Base-by-base conservation (phyloP, 352 stramenopile species). In the Globisporangium spinosum region DNA sequence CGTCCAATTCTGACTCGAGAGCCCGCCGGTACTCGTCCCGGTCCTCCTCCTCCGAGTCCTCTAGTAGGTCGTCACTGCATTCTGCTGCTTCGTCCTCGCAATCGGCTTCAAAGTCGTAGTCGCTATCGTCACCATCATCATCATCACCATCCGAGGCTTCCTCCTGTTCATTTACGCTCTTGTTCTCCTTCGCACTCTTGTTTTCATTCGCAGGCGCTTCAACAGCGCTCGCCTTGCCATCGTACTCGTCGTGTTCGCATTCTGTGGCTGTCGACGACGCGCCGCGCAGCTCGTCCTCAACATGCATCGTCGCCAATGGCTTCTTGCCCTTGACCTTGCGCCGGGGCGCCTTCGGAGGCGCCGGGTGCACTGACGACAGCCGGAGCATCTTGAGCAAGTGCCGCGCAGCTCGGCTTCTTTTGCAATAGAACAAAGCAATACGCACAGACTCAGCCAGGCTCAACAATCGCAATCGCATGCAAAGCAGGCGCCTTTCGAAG, bases 1-100 rank as follows among this genome's bases (percentile, higher is more conserved):
- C 75, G 38, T 80, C 75, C 9, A 77, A 43, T 43, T 78, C 71
- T n/a, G 62, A n/a, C 23, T 78, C 65, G 8, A 69, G 40, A 13
- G 56, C n/a, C 0, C 32, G 64, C 1, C 47, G 56, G 43, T 68
- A 53, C 47, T 74, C 53, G 32, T 64, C 67, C 15, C 64, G 12
- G 23, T 77, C 69, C 35, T 71, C 74, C 23, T 74, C 65, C 6
- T 68, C 68, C 1, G 67, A 59, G 65, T 58, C 38, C 10, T n/a
- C 27, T 13, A 45, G 38, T 17, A 17, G 12, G 1, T 47, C 17
- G 27, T 12, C 29, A 58, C 22, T 17, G 13, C 47, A 27, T 45
- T 15, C 20, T 9, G 35, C 23, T 45, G 20, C 69, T 22, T 67
- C 68, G 1, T 70, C 35, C 23, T 38, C 23, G 32, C 20, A 38